These are phyloP conservation scores for Fagopyrum tataricum DNA, from an alignment of 148 eudicot species.

Conservation along the genomic window DNA sequence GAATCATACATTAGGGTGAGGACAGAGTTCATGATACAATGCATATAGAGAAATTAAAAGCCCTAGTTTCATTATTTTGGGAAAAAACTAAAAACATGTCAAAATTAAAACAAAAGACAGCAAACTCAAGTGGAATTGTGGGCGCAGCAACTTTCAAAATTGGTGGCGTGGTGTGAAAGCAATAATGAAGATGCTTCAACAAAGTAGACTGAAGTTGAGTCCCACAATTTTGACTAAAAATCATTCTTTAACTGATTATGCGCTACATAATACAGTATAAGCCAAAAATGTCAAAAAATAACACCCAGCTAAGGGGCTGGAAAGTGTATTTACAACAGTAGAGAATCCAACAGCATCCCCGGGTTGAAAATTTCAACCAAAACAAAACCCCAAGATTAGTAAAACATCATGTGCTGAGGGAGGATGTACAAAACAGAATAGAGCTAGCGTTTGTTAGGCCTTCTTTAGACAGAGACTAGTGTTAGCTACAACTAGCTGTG, in stretches of 20 bases:
- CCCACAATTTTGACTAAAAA: background rate
- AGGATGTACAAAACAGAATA: constrained; percentile 4
- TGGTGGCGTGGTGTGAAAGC: background rate
- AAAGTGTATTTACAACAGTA: background rate
- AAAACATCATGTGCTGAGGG: background rate
- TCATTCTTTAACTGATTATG: background rate
- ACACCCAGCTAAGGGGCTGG: background rate
- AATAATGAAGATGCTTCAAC: background rate
- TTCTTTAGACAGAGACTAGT: background rate
- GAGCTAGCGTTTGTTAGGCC: no score
- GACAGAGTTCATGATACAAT: no score
- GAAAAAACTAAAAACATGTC: background rate
- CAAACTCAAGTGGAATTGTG: background rate
- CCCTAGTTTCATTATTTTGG: background rate
- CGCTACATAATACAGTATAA: background rate
- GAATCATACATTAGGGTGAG: no score
- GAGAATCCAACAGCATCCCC: background rate
- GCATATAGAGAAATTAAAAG: background rate
- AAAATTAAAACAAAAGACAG: background rate
- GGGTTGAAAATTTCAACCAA: background rate
- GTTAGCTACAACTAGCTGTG: no score
- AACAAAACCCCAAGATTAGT: background rate
- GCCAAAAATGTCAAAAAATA: no score
- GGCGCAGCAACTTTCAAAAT: background rate
- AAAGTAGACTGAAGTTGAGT: background rate